Conservation (phyloP, 257 asterid genomes). For the Ballota nigra region DNA sequence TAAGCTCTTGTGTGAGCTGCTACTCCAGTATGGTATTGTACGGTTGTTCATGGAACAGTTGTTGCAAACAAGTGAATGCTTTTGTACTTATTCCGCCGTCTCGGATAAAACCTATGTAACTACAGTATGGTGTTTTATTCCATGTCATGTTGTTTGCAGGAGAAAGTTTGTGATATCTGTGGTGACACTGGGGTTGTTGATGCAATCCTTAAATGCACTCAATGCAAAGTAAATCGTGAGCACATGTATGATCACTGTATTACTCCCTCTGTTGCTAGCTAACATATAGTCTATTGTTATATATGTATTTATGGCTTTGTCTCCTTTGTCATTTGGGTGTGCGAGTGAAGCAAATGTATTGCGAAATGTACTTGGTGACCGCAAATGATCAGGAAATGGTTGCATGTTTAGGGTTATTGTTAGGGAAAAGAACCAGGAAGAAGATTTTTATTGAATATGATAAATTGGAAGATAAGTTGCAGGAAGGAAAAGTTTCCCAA, state of each 20-base stretch:
- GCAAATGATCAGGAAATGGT: neutral
- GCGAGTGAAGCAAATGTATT: neutral
- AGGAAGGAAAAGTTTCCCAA: too few species aligned
- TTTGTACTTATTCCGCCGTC: neutral
- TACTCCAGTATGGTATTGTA: neutral
- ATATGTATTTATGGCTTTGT: neutral
- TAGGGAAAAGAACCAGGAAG: too few species aligned
- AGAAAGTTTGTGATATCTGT: conserved; percentile 49
- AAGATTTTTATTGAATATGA: too few species aligned
- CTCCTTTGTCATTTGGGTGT: neutral
- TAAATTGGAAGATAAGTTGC: too few species aligned
- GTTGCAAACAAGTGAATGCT: neutral
- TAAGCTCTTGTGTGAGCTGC: neutral
- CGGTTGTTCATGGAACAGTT: conserved; percentile 15
- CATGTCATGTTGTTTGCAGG: conserved; percentile 42
- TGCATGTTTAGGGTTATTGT: neutral
- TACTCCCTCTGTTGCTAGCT: conserved; percentile 11
- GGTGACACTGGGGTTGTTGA: conserved; percentile 51
- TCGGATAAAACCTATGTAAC: neutral
- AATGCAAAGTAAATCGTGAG: conserved; percentile 45
- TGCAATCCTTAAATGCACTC: conserved; percentile 42
- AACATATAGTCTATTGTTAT: neutral
- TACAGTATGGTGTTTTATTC: conserved; percentile 11
- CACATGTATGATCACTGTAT: conserved; percentile 51
- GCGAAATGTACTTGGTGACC: neutral